Evolutionary conservation across 129 eudicot genomes (phyloP), one percentile per base, ranked within the genome.

Genomic region (Chrysanthemum makinoi): DNA sequence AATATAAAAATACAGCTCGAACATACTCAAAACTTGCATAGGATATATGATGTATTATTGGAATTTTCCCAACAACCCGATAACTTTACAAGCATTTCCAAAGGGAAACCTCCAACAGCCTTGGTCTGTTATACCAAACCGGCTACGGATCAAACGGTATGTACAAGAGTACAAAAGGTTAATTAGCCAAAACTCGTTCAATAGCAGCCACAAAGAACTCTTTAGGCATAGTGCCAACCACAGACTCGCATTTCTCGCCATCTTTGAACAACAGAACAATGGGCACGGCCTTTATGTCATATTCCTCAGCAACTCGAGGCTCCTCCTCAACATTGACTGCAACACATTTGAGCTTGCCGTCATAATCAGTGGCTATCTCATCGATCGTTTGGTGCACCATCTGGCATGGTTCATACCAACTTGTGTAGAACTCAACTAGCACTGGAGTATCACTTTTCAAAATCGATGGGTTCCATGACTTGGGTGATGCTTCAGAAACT

Each of bases 201-300:
- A 93, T 82, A 78, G 96, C 91, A 55, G 85, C 88, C 52, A 93
- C 91, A 66, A 83, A 93, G 71, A 89, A 93, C 63, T 93, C 98
- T 77, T 89, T 89, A 1, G 98, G 95, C 98, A 89, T 93, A 72
- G 98, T 93, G 11, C 96, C 98, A 72, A 80, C 74, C 53, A 89
- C 84, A 46, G 87, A 66, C 35, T 82, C 95, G 1, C 74, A 65
- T 75, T 80, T 87, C 84, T 77, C 78, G 2, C 98, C 96, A 75
- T 93, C 82, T 60, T 93, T 89, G 77, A 93, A 93, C 46, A 93
- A 73, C 79, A 89, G 58, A 59, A 93, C 95, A 69, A 93, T 90
- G 0, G 98, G 98, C 44, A 93, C 96, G 57, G 92, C 98, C 74
- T 89, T 93, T 19, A 93, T 73, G 15, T 80, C 98, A 64, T 87